Evolutionary conservation across 192 early-diverging fungal genomes (phyloP).

Genomic region (Spinellus fusiger): DNA sequence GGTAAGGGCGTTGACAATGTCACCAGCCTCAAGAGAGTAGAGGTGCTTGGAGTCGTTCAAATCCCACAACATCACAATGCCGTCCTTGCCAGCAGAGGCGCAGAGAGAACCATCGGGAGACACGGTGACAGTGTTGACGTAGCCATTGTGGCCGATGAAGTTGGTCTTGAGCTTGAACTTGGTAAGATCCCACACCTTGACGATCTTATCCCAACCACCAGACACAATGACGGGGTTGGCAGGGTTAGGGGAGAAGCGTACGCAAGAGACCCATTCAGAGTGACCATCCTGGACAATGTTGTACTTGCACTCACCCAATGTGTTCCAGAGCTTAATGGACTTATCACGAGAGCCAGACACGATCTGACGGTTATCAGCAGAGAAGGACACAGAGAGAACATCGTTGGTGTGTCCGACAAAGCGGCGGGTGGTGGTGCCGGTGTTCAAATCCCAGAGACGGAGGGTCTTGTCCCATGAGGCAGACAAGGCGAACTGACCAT

Average conservation of each 20-base stretch:
- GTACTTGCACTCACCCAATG: conserved; percentile 99
- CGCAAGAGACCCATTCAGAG: conserved; percentile 98
- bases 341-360: conserved; percentile 97
- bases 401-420: conserved; percentile 98
- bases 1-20: conserved; percentile 91
- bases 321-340: conserved; percentile 99
- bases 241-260: conserved; percentile 99
- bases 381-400: conserved; percentile 98
- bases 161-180: conserved; percentile 99
- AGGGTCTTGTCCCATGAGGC: conserved; percentile 99
- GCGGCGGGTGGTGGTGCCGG: conserved; percentile 89
- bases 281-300: conserved; percentile 95
- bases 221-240: conserved; percentile 97
- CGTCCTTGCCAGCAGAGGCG: conserved; percentile 99
- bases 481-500: conserved; percentile 97
- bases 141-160: conserved; percentile 97
- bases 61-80: conserved; percentile 99
- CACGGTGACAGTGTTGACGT: conserved; percentile 97
- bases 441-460: conserved; percentile 97
- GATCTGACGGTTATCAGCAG: conserved; percentile 99
- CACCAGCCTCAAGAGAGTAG: conserved; percentile 95
- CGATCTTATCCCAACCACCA: conserved; percentile 98
- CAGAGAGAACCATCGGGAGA: conserved; percentile 98
- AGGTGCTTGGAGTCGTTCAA: conserved; percentile 99
- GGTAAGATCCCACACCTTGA: conserved; percentile 99